These are phyloP conservation scores for Jatropha multifida DNA, from an alignment of 441 rosid genomes.

Conservation along the genomic window DNA sequence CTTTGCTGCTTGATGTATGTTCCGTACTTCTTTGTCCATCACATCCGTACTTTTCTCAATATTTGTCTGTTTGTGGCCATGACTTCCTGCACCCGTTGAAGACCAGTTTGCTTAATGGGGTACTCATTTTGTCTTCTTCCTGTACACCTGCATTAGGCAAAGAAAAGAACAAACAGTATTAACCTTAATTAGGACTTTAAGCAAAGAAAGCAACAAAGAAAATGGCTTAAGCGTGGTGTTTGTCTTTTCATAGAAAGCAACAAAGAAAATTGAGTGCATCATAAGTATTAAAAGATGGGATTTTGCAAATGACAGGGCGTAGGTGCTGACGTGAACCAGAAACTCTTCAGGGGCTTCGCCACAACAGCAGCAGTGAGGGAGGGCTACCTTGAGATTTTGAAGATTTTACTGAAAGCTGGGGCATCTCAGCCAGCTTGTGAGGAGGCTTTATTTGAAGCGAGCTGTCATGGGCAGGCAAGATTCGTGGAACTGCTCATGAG, in stretches of 20 bases:
- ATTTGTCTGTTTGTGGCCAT: conserved; percentile 28
- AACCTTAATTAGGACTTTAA: conserved; percentile 4
- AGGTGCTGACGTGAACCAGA: conserved; percentile 97
- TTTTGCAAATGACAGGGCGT: conserved; percentile 52
- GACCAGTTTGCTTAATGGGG: conserved; percentile 24
- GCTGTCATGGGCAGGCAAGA: conserved; percentile 74
- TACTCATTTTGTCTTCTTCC: conserved; percentile 23
- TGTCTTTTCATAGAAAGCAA: conserved; percentile 2
- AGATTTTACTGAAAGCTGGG: conserved; percentile 86
- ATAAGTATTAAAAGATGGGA: conserved; percentile 20
- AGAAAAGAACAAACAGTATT: background rate
- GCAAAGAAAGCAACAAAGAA: background rate
- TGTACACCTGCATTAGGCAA: background rate
- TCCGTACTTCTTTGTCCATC: conserved; percentile 39
- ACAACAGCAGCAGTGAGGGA: conserved; percentile 93
- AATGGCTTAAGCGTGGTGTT: background rate
- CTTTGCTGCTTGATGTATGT: conserved; percentile 26
- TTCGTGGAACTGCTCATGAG: conserved; percentile 69
- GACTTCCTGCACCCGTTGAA: conserved; percentile 23
- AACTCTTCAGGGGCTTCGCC: conserved; percentile 87
- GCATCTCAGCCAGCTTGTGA: conserved; percentile 94
- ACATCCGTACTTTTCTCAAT: conserved; percentile 39
- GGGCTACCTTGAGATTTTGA: conserved; percentile 76
- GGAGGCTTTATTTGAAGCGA: conserved; percentile 84
- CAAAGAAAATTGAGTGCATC: background rate